phyloP scores from a whole-genome alignment of 176 grass and related monocot genomes.

The Juncus inflexus region DNA sequence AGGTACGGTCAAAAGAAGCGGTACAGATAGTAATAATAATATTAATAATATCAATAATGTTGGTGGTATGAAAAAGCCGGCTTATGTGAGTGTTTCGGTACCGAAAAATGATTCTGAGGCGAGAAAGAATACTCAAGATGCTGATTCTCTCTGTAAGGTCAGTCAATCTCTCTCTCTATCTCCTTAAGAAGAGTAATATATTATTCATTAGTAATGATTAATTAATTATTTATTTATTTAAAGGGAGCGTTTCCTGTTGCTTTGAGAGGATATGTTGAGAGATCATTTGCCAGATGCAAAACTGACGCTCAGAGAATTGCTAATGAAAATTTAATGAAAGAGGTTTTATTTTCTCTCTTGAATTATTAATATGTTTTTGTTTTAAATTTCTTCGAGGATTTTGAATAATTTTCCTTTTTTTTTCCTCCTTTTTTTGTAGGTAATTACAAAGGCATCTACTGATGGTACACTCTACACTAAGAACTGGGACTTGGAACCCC shows the following conservation, averaged over 20 bases:
- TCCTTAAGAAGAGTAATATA: neutral
- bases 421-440: conserved; percentile 46
- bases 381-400: conserved; percentile 2
- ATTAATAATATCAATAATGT: conserved; percentile 10
- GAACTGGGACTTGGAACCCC: conserved; percentile 88
- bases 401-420: conserved; percentile 29
- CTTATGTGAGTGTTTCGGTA: conserved; percentile 69
- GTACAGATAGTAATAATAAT: conserved; percentile 4
- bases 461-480: conserved; percentile 80
- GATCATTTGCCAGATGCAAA: conserved; percentile 76
- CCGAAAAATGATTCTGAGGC: conserved; percentile 41
- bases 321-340: conserved; percentile 52
- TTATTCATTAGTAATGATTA: neutral
- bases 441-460: conserved; percentile 47
- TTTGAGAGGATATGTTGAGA: conserved; percentile 54
- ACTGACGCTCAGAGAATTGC: conserved; percentile 54
- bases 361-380: conserved; percentile 9
- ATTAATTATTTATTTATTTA: conserved; percentile 33
- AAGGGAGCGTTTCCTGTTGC: conserved; percentile 70
- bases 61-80: conserved; percentile 58
- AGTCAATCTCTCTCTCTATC: neutral
- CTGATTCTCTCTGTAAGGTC: conserved; percentile 19
- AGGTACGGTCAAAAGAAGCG: conserved; percentile 51
- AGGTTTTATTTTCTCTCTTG: conserved; percentile 34
- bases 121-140: conserved; percentile 38